Conservation (phyloP, 768 basidiomycete species). For the Suillus brevipes region DNA sequence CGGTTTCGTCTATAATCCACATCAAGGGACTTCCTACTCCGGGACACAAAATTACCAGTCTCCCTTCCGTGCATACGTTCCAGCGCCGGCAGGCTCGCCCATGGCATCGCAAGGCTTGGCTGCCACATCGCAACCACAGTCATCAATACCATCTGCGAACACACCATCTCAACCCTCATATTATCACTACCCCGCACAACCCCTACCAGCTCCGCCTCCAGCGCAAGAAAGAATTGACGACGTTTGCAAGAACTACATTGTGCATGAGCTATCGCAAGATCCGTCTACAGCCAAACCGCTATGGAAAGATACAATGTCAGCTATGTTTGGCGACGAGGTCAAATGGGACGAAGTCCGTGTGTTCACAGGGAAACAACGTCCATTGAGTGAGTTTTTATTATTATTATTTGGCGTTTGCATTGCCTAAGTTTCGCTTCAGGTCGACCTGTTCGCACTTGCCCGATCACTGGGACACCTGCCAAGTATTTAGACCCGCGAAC, state of each 20-base stretch:
- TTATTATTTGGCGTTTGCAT: background rate
- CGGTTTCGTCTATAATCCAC: slow-evolving; percentile 22
- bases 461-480: slow-evolving; percentile 76
- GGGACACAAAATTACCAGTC: slow-evolving; percentile 17
- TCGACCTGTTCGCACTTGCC: slow-evolving; percentile 65
- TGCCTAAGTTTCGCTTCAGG: slow-evolving; percentile 39
- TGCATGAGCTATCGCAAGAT: slow-evolving; percentile 59
- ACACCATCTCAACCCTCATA: background rate
- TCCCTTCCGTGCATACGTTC: slow-evolving; percentile 29
- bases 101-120: background rate
- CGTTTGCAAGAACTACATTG: slow-evolving; percentile 66
- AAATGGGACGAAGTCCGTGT: slow-evolving; percentile 76
- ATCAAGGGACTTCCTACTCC: slow-evolving; percentile 18
- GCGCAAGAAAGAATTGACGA: slow-evolving; percentile 44
- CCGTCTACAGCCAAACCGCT: slow-evolving; percentile 49
- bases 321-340: slow-evolving; percentile 84
- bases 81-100: background rate
- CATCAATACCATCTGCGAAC: slow-evolving; percentile 7
- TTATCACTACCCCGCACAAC: slow-evolving; percentile 2
- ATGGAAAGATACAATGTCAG: slow-evolving; percentile 75
- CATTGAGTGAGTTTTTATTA: slow-evolving; percentile 51
- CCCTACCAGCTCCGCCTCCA: slow-evolving; percentile 14
- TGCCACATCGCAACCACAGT: background rate
- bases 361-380: slow-evolving; percentile 64
- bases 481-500: slow-evolving; percentile 80